Evolutionary conservation across 306 rosid species (phyloP).

Genomic region (barrel medic (Medicago truncatula)): DNA sequence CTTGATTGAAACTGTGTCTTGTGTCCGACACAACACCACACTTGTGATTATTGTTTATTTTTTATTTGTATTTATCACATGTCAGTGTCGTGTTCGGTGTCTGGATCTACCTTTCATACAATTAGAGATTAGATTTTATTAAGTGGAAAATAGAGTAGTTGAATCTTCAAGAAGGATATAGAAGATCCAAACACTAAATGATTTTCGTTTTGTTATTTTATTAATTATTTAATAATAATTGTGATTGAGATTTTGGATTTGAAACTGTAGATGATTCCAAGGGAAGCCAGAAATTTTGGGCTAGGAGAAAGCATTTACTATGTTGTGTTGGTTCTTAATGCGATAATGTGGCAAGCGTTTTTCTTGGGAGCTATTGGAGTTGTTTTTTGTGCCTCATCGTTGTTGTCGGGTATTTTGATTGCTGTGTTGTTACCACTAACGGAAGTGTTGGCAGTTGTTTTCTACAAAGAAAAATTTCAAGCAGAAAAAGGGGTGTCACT

Average conservation of each 20-base stretch:
- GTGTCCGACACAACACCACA: too few species aligned
- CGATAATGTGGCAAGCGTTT: constrained; percentile 71
- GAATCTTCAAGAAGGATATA: too few species aligned
- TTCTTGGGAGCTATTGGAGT: constrained; percentile 82
- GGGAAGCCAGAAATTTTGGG: constrained; percentile 65
- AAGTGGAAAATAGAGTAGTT: too few species aligned
- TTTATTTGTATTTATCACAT: too few species aligned
- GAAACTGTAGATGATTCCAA: constrained; percentile 60
- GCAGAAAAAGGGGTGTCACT: constrained; percentile 69
- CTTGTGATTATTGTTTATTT: too few species aligned
- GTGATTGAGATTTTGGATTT: neutral
- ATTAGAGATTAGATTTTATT: too few species aligned
- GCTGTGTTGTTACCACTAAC: constrained; percentile 62
- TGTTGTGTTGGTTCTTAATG: constrained; percentile 51
- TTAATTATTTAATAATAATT: neutral
- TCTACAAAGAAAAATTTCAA: constrained; percentile 65
- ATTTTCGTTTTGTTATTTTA: neutral
- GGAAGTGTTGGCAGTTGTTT: constrained; percentile 66
- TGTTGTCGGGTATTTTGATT: constrained; percentile 66
- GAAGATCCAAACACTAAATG: neutral
- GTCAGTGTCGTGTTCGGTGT: too few species aligned
- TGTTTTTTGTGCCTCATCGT: constrained; percentile 68
- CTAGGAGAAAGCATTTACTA: constrained; percentile 62
- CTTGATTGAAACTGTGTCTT: too few species aligned
- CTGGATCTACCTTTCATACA: too few species aligned